Percentiles rank a stretch among this genome's conserved stretches.
Evolutionary conservation across 176 grass and related monocot genomes (phyloP).

Genomic region (Eragrostis curvula): DNA sequence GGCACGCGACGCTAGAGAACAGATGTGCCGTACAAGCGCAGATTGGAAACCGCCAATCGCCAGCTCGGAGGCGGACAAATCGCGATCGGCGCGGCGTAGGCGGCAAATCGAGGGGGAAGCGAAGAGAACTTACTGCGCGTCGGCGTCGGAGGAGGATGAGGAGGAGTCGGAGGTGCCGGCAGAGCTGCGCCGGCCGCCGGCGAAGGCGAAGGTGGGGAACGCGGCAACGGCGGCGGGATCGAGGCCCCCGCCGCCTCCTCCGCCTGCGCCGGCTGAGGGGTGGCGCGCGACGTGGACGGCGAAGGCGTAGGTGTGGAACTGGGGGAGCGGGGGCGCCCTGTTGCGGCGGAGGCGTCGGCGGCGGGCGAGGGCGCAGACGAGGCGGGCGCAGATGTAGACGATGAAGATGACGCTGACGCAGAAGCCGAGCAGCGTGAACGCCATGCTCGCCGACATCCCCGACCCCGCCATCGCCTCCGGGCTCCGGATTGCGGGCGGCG

Average conservation of each 20-base stretch:
- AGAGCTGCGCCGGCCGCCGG: neutral
- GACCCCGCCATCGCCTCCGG: constrained; percentile 32
- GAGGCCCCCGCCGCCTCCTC: neutral
- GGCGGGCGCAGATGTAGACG: constrained; percentile 82
- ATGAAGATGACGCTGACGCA: constrained; percentile 86
- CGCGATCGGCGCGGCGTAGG: constrained; percentile 7
- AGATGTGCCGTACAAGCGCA: neutral
- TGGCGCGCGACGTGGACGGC: constrained; percentile 14
- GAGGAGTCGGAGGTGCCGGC: neutral
- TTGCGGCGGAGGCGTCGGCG: constrained; percentile 44
- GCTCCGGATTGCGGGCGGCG: too few species aligned
- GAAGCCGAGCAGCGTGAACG: constrained; percentile 80
- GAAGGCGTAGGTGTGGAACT: constrained; percentile 38
- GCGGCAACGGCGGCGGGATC: constrained; percentile 39
- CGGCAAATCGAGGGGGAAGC: too few species aligned
- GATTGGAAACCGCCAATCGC: constrained; percentile 5
- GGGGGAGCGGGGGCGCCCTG: constrained; percentile 34
- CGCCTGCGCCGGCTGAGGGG: neutral
- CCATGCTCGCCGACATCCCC: constrained; percentile 44
- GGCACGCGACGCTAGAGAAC: neutral
- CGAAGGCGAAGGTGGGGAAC: constrained; percentile 44
- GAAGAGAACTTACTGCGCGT: constrained; percentile 29
- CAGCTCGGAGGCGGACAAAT: neutral
- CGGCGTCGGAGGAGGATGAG: neutral
- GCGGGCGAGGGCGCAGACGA: constrained; percentile 77